Evolutionary conservation across 1,284 basidiomycete genomes (phyloP).

Genomic region (Puccinia sorghi): DNA sequence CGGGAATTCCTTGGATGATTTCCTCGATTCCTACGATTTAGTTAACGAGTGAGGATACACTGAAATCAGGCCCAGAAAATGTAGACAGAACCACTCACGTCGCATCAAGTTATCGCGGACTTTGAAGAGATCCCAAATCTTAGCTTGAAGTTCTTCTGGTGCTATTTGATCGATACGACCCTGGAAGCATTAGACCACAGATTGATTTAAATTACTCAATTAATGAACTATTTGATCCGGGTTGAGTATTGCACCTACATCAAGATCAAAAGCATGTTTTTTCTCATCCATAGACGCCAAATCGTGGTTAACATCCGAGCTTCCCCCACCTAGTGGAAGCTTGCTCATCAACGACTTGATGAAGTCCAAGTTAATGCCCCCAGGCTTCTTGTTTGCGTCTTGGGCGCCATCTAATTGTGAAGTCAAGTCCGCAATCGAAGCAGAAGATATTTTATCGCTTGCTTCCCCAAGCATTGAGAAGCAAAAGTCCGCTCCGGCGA

Average conservation of each 20-base stretch:
- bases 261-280: slow-evolving; percentile 64
- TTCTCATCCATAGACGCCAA: slow-evolving; percentile 60
- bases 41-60: not conserved
- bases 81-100: slow-evolving; percentile 13
- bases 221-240: slow-evolving; percentile 67
- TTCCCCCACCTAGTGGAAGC: slow-evolving; percentile 38
- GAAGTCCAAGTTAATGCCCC: slow-evolving; percentile 57
- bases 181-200: slow-evolving; percentile 45
- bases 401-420: slow-evolving; percentile 68
- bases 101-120: slow-evolving; percentile 71
- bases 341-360: slow-evolving; percentile 53
- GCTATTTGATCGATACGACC: slow-evolving; percentile 69
- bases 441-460: slow-evolving; percentile 65
- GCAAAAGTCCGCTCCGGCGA: slow-evolving; percentile 82
- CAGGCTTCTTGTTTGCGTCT: slow-evolving; percentile 24
- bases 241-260: slow-evolving; percentile 61
- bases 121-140: slow-evolving; percentile 79
- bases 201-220: slow-evolving; percentile 63
- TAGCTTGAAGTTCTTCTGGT: slow-evolving; percentile 80
- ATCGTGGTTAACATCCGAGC: slow-evolving; percentile 53
- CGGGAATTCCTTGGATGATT: slow-evolving; percentile 43
- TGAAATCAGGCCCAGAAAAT: not conserved
- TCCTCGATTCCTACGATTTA: slow-evolving; percentile 32
- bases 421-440: slow-evolving; percentile 84
- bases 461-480: slow-evolving; percentile 62